Evolutionary conservation across 345 rosid species (phyloP), one percentile per base, ranked within the genome.

Genomic region (Gossypium arboreum): DNA sequence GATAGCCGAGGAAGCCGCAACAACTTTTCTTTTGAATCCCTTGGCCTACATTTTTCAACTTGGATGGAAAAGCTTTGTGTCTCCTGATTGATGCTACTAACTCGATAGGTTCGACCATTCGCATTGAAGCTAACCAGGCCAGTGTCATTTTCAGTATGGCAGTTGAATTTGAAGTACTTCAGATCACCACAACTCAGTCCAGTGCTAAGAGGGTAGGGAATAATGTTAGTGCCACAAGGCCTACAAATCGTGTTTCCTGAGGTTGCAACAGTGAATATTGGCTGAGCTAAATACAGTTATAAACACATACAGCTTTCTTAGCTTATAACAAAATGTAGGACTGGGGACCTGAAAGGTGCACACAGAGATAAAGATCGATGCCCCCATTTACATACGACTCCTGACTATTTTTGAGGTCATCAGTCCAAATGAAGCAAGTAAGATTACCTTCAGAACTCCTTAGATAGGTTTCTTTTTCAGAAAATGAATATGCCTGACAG

Each of bases 401-500:
- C 55, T 75, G 83, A 18, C 84, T 16, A 18, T 79, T 64, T 0
- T 24, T 12, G 0, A 84, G 73, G 0, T 56, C 58, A 0, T 79
- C 51, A 0, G 0, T n/a, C 89, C 89, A 88, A 58, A 78, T 79
- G 65, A 58, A 78, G 74, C 88, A 88, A 0, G 29, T 61, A 1
- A 50, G 2, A 0, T 1, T 7, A 25, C 15, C 27, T 15, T 3
- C 1, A 3, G 12, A 12, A 68, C 25, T 2, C 12, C 0, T 45
- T 9, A 13, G 57, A n/a, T 44, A 69, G 22, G 45, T 17, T 51
- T 27, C 16, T 16, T 3, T 6, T 24, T 68, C 71, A 13, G 0
- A 1, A 27, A 47, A 81, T 0, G 84, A 83, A 74, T 76, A 86
- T 8, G 87, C 87, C 29, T 71, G 71, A 58, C 91, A 86, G 0